Evolutionary conservation across 805 yeast species (phyloP), one percentile per base, ranked within the genome.

Genomic region (Lachancea dasiensis): DNA sequence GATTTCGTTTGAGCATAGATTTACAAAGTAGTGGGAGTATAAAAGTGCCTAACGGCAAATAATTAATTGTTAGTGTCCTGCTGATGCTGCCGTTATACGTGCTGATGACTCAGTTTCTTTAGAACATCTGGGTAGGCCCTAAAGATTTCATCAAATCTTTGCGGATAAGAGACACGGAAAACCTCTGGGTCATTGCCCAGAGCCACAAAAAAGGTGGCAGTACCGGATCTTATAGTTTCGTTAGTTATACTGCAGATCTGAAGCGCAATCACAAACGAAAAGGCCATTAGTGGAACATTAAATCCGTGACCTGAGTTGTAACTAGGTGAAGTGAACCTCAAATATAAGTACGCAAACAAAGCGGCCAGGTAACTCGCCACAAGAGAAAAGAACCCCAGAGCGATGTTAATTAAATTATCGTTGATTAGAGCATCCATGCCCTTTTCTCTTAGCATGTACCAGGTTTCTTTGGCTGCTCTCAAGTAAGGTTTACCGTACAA

Each of bases 351-450:
- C 2, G 86, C 73, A 40, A 81, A 67, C 34, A 79, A 68, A 5
- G 78, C 71, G 1, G 81, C 67, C n/a, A 74, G 70, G 45, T 80
- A 81, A 9, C 84, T 84, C 7, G 81, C 77, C 50, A 86, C 77
- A 32, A 82, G 56, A 0, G 92, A 65, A 54, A 81, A 89, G 48
- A 89, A 75, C n/a, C 79, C 75, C 45, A 87, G 63, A 0, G 95
- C 83, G 2, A 89, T 78, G 45, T 79, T 79, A 38, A 89, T 79
- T 44, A 89, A 70, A 47, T 86, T 81, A 60, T 89, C 95, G 52
- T 85, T 87, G 44, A 86, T 75, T 49, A 90, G 64, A 1, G 92
- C 89, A 59, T 84, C 87, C 58, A 85, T 68, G 23, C 96, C 96
- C 58, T 86, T 82, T 55, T 70, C 77, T 52, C 81, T 73, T 48